Conservation (phyloP, 441 rosid species). For the Erodium trifolium region DNA sequence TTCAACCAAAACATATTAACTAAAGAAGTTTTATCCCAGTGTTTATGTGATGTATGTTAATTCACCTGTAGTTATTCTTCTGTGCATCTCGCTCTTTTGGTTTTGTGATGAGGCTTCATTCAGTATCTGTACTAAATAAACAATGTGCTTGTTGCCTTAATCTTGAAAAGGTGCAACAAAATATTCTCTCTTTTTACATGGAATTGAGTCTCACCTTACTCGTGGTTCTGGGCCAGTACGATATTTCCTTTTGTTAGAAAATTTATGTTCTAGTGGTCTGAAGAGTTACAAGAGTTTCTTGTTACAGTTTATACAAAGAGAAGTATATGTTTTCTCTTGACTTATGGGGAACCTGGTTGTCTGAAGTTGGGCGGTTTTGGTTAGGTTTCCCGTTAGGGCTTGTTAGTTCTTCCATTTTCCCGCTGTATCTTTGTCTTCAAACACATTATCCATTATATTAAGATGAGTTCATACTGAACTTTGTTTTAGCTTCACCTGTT, state of each 20-base stretch:
- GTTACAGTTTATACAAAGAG: not conserved
- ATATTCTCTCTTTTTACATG: not conserved
- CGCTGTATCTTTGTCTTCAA: too few relatives aligned
- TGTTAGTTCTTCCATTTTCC: too few relatives aligned
- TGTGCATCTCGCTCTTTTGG: too few relatives aligned
- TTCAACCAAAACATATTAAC: not conserved
- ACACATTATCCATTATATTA: not conserved
- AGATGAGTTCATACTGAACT: not conserved
- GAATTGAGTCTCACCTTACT: not conserved
- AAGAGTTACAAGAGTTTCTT: not conserved
- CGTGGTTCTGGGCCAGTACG: not conserved
- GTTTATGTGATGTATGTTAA: not conserved
- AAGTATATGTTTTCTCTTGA: not conserved
- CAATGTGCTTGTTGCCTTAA: not conserved
- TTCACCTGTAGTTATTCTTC: not conserved
- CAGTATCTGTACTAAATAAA: not conserved
- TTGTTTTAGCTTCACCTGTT: not conserved
- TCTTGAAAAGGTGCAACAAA: not conserved
- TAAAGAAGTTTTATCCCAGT: not conserved
- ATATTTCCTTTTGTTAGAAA: not conserved
- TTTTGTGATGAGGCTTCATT: too few relatives aligned
- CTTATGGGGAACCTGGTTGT: not conserved
- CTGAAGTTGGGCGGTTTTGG: too few relatives aligned
- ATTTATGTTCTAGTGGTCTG: not conserved
- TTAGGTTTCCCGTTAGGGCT: too few relatives aligned